Base-by-base conservation (phyloP, 345 rosid genomes). In the Cardiospermum halicacabum region DNA sequence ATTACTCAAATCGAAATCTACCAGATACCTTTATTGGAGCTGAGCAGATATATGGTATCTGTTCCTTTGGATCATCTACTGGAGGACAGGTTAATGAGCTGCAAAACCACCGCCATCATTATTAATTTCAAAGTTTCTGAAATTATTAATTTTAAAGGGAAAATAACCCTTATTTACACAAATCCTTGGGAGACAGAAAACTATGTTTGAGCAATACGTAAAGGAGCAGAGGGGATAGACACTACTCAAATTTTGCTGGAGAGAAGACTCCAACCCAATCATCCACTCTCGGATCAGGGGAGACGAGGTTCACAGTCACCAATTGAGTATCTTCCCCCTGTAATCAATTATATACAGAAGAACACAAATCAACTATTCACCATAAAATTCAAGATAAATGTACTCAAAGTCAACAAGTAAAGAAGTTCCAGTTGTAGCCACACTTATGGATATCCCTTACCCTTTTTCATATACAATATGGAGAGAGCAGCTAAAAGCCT, bases 221-320 rank as follows among this genome's bases (percentile, higher is more conserved):
- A 11, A 34, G 10, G 8, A 34, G 9, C 39, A 34, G 49, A 55
- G 42, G 30, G 27, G 45, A 70, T 11, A 61, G 22, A 73, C 56
- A 58, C 65, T 89, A 92, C 96, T 85, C 69, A 82, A 92, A 84
- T 59, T 81, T 85, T 15, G 84, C 87, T 7, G 98, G 98, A 28
- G 98, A 92, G 67, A 89, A 92, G 50, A 92, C 92, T 71, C 91
- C 98, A 32, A 92, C 68, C 98, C 98, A 92, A 58, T 92, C 96
- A 57, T 83, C 80, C 24, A n/a, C 43, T 42, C 79, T 40, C 12
- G 89, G 84, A 16, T 75, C 66, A 10, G 82, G 81, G 61, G 69
- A 71, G 31, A 68, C 68, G 27, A 89, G 62, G 55, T 67, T 71
- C 75, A 92, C 85, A 40, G 75, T 56, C 36, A 85, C 83, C 95